Evolutionary conservation across 2,329 filamentous ascomycete genomes (phyloP).

Genomic region (Zymoseptoria ardabiliae): DNA sequence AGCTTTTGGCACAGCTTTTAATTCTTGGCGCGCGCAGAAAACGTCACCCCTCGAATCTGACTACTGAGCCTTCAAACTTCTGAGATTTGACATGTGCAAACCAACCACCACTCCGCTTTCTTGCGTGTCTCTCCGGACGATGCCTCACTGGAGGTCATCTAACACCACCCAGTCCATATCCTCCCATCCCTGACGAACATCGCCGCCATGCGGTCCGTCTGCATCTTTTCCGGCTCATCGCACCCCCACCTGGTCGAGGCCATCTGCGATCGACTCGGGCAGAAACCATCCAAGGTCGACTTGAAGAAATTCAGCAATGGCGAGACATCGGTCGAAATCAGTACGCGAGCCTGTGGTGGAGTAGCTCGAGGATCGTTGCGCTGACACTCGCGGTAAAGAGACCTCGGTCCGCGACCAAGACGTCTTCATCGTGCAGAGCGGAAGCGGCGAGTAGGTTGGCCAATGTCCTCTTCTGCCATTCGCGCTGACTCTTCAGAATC

Average conservation of each 20-base stretch:
- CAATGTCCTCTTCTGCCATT: neutral
- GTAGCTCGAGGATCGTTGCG: conserved; percentile 16
- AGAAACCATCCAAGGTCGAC: conserved; percentile 51
- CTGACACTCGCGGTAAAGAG: conserved; percentile 31
- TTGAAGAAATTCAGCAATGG: conserved; percentile 63
- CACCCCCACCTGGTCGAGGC: conserved; percentile 57
- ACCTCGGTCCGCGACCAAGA: conserved; percentile 87
- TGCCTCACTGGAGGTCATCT: conserved; percentile 19
- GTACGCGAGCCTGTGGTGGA: conserved; percentile 29
- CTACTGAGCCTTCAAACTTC: neutral
- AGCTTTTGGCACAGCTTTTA: neutral
- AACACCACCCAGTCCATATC: conserved; percentile 3
- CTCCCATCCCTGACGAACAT: neutral
- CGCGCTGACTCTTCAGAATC: conserved; percentile 49
- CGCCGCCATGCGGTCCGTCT: conserved; percentile 51
- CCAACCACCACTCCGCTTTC: conserved; percentile 3
- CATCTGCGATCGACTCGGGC: conserved; percentile 60
- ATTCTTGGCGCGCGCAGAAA: neutral
- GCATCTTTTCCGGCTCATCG: conserved; percentile 60
- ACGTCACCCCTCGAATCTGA: conserved; percentile 1
- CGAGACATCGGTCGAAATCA: conserved; percentile 62
- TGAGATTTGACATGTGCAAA: conserved; percentile 9
- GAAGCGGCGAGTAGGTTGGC: conserved; percentile 61
- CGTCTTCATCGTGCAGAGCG: conserved; percentile 97
- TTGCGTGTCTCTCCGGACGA: conserved; percentile 8